Conservation (phyloP, 345 rosid species). For the Barbarea vulgaris region DNA sequence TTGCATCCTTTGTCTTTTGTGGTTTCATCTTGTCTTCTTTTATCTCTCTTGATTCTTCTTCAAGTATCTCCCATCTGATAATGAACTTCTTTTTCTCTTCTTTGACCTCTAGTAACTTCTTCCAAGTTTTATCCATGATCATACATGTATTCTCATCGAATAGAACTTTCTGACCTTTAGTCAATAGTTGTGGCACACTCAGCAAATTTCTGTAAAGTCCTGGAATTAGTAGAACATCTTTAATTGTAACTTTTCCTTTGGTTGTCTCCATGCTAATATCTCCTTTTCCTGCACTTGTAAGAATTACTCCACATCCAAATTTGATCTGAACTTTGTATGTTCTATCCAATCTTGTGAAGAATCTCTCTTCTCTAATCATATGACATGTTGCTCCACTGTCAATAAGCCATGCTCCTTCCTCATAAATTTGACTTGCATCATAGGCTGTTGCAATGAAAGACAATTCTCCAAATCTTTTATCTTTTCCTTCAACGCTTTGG, state of each 20-base stretch:
- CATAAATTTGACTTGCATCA: not conserved
- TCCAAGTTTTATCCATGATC: no score
- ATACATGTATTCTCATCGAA: no score
- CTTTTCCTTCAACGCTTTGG: no score
- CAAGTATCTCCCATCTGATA: not conserved
- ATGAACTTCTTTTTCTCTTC: not conserved
- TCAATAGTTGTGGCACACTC: not conserved
- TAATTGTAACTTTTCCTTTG: not conserved
- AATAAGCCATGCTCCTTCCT: not conserved
- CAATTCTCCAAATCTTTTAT: not conserved
- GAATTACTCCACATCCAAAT: not conserved
- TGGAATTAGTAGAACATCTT: not conserved
- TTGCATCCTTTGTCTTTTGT: not conserved
- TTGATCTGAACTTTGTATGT: not conserved
- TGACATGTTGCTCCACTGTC: not conserved
- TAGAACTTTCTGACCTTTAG: not conserved
- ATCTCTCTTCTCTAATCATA: not conserved
- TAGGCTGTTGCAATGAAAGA: not conserved
- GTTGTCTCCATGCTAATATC: not conserved
- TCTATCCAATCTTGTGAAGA: not conserved
- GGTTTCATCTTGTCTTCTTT: not conserved
- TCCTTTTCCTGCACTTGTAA: not conserved
- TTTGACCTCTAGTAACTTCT: not conserved
- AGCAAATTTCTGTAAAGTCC: not conserved
- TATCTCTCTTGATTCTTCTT: not conserved